Evolutionary conservation across 257 asterid species (phyloP).

Genomic region (Solanum ahanhuiri): DNA sequence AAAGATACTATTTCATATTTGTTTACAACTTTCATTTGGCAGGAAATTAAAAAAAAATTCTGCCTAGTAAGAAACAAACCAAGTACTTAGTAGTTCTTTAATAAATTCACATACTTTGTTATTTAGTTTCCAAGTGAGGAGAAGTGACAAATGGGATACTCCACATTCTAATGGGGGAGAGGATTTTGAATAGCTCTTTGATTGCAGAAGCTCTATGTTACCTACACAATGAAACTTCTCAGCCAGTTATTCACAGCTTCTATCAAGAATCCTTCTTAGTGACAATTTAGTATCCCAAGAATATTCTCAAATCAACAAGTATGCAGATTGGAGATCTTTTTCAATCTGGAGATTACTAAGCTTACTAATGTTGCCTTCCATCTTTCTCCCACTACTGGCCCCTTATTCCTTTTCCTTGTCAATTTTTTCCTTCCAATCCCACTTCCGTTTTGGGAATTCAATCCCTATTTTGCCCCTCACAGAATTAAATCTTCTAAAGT

Average conservation of each 20-base stretch:
- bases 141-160: not conserved
- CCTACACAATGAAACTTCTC: not conserved
- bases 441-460: not conserved
- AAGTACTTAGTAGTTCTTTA: not conserved
- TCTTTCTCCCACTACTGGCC: not conserved
- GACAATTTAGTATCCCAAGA: not conserved
- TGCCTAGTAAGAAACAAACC: not conserved
- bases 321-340: not conserved
- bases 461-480: not conserved
- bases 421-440: not conserved
- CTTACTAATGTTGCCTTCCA: not conserved
- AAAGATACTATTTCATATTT: not conserved
- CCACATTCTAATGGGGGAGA: not conserved
- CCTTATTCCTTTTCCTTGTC: not conserved
- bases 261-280: not conserved
- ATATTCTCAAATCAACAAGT: not conserved
- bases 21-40: not conserved
- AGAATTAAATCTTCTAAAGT: not conserved
- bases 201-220: not conserved
- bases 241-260: not conserved
- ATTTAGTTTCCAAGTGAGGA: not conserved
- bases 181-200: not conserved
- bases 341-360: not conserved
- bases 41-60: not conserved
- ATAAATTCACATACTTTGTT: not conserved